A percentile compares a stretch with the other conserved stretches of the same genome.
phyloP scores from a whole-genome alignment of 2,329 filamentous ascomycete genomes.

The Penicillium italicum region DNA sequence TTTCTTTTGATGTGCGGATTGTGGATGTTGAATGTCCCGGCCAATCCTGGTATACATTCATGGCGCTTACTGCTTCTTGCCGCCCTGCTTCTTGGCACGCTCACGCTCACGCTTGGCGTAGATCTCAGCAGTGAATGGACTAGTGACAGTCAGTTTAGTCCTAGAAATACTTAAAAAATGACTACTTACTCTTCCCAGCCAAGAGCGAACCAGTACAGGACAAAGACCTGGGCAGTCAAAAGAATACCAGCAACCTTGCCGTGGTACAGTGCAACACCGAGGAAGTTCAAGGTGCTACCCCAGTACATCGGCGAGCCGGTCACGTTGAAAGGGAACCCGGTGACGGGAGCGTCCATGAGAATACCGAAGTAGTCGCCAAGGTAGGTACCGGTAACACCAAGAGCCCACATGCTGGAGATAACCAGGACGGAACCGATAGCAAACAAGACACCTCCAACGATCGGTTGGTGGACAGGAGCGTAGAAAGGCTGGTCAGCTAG shows the following conservation, averaged over 20 bases:
- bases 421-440: slow-evolving; percentile 77
- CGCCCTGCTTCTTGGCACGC: slow-evolving; percentile 38
- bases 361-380: slow-evolving; percentile 98
- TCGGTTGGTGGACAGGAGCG: slow-evolving; percentile 63
- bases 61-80: slow-evolving; percentile 37
- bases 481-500: slow-evolving; percentile 72
- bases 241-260: slow-evolving; percentile 83
- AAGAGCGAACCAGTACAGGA: slow-evolving; percentile 77
- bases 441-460: slow-evolving; percentile 68
- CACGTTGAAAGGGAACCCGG: slow-evolving; percentile 92
- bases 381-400: slow-evolving; percentile 94
- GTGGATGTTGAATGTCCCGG: slow-evolving; percentile 33
- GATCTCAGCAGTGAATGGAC: slow-evolving; percentile 85
- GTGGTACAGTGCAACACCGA: slow-evolving; percentile 78
- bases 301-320: slow-evolving; percentile 94
- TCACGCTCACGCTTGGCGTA: slow-evolving; percentile 67
- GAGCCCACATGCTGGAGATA: slow-evolving; percentile 80
- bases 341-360: slow-evolving; percentile 91
- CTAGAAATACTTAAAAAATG: neutral
- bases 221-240: slow-evolving; percentile 68
- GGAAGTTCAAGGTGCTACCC: slow-evolving; percentile 86
- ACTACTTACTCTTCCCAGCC: slow-evolving; percentile 70
- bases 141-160: slow-evolving; percentile 25
- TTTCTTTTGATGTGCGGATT: slow-evolving; percentile 15
- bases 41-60: slow-evolving; percentile 16